Evolutionary conservation across 2,329 filamentous ascomycete genomes (phyloP).

Genomic region (Conoideocrella luteorostrata): DNA sequence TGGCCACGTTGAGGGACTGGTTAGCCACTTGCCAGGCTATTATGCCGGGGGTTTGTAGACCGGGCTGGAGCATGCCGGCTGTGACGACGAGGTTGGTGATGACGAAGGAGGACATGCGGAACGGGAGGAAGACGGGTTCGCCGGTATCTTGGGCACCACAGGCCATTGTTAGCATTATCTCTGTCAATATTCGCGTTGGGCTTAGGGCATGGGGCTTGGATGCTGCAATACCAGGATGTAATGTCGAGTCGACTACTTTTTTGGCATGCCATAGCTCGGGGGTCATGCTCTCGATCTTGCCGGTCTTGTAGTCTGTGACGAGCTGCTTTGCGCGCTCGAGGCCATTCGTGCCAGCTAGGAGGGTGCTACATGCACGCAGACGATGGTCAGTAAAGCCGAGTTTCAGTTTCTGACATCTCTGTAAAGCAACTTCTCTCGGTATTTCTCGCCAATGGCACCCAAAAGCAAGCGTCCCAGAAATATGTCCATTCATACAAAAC

Average conservation of each 20-base stretch:
- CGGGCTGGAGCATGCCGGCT: slow-evolving; percentile 92
- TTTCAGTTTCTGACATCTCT: too few species aligned
- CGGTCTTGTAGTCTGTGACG: slow-evolving; percentile 80
- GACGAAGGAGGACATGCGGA: slow-evolving; percentile 95
- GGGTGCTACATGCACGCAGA: too few species aligned
- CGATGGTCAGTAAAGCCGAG: too few species aligned
- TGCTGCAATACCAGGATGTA: slow-evolving; percentile 81
- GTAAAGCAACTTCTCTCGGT: too few species aligned
- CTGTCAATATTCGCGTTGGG: slow-evolving; percentile 11
- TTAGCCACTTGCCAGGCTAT: slow-evolving; percentile 93
- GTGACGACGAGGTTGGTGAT: slow-evolving; percentile 92
- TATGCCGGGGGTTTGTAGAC: slow-evolving; percentile 73
- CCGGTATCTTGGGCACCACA: slow-evolving; percentile 66
- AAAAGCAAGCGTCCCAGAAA: too few species aligned
- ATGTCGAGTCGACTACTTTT: slow-evolving; percentile 92
- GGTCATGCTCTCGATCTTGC: slow-evolving; percentile 72
- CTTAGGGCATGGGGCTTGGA: too few species aligned
- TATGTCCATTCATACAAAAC: too few species aligned
- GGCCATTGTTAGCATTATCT: too few species aligned
- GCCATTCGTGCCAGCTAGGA: slow-evolving; percentile 70
- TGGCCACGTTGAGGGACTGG: slow-evolving; percentile 95
- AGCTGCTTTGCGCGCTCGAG: slow-evolving; percentile 82
- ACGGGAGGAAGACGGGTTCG: slow-evolving; percentile 83
- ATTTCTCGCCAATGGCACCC: too few species aligned
- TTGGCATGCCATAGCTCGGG: slow-evolving; percentile 91